These are phyloP conservation scores for Crithidia acanthocephali DNA, from an alignment of 208 protist genomes.

Conservation along the genomic window DNA sequence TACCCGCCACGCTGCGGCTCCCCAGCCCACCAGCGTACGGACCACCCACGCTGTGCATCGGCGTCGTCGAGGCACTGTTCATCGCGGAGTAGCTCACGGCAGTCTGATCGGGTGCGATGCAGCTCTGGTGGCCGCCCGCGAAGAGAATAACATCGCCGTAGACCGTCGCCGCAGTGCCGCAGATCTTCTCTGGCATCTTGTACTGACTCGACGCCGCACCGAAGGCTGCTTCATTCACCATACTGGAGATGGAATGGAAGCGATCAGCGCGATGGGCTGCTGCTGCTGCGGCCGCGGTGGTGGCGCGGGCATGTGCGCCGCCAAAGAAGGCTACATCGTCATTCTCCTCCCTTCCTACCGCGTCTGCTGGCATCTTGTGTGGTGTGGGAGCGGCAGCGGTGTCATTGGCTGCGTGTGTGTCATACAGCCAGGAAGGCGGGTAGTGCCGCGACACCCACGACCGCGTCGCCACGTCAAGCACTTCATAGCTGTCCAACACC, in stretches of 20 bases:
- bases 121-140: conserved; percentile 38
- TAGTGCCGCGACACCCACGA: conserved; percentile 32
- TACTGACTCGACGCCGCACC: conserved; percentile 15
- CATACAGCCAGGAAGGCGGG: conserved; percentile 18
- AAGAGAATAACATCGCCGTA: conserved; percentile 41
- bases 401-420: neutral
- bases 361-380: too few relatives aligned
- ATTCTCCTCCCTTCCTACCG: too few relatives aligned
- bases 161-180: conserved; percentile 32
- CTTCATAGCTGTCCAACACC: conserved; percentile 55
- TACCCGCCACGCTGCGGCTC: neutral
- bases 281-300: neutral
- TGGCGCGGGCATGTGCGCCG: neutral
- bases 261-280: neutral
- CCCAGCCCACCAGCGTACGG: neutral
- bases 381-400: too few relatives aligned
- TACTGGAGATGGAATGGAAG: neutral
- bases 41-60: conserved; percentile 21
- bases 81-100: conserved; percentile 41
- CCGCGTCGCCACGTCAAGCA: conserved; percentile 37
- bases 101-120: conserved; percentile 38
- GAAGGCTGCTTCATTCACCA: neutral
- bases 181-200: conserved; percentile 45
- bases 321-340: neutral
- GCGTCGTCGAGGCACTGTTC: conserved; percentile 38